A percentile compares a stretch with the other conserved stretches of the same genome.
Conservation (phyloP, 108 stramenopile species). For the Pseudonitzschia delicatissima region DNA sequence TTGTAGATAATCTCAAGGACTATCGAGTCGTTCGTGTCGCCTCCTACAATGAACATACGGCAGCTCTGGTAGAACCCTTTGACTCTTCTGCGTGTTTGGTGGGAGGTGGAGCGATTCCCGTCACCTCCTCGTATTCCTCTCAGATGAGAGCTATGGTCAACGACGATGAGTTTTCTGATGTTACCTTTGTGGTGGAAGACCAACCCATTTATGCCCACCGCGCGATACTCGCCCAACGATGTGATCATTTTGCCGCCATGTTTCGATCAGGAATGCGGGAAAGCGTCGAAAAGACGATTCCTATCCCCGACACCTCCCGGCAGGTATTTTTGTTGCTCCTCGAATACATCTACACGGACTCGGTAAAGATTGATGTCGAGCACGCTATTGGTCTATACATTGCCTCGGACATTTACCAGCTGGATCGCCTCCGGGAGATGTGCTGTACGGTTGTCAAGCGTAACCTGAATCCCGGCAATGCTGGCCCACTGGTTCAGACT, state of each 20-base stretch:
- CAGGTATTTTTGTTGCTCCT: constrained; percentile 87
- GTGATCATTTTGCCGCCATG: constrained; percentile 96
- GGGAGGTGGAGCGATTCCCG: constrained; percentile 67
- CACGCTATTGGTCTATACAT: constrained; percentile 91
- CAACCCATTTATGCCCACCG: constrained; percentile 86
- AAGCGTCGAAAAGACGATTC: constrained; percentile 58
- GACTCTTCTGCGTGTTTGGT: constrained; percentile 42
- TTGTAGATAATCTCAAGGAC: constrained; percentile 85
- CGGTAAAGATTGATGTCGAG: constrained; percentile 84
- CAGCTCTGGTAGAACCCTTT: constrained; percentile 85
- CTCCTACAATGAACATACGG: constrained; percentile 97
- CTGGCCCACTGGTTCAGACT: constrained; percentile 80
- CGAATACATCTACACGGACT: constrained; percentile 95
- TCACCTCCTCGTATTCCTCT: constrained; percentile 67
- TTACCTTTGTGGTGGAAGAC: constrained; percentile 91
- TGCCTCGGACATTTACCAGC: constrained; percentile 88
- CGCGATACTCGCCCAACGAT: constrained; percentile 85
- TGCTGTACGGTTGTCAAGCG: constrained; percentile 88
- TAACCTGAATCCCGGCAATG: constrained; percentile 88
- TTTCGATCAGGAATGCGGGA: constrained; percentile 93
- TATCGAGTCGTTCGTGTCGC: constrained; percentile 89
- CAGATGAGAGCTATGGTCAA: constrained; percentile 89
- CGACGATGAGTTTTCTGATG: constrained; percentile 88
- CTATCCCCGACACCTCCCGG: constrained; percentile 65
- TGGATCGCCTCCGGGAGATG: constrained; percentile 90